These are phyloP conservation scores for Cutaneotrichosporon spelunceum DNA, from an alignment of 1,284 basidiomycete species.

Conservation along the genomic window DNA sequence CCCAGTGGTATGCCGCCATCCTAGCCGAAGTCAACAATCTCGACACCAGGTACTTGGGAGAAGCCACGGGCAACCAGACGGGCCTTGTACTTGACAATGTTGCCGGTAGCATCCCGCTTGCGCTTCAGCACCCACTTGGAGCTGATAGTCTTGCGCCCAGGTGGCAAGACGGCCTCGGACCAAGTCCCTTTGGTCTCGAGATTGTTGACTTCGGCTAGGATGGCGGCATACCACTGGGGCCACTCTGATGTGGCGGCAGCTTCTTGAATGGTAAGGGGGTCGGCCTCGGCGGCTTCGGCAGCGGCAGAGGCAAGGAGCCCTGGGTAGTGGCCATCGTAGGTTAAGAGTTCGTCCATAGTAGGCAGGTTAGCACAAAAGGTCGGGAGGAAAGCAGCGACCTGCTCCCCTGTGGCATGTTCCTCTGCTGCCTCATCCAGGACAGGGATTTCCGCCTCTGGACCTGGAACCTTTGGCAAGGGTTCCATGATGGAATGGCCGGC, in stretches of 20 bases:
- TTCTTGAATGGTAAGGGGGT: no score
- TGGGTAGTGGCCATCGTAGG: no score
- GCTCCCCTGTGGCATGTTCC: no score
- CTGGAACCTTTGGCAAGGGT: background rate
- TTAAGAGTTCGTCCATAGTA: no score
- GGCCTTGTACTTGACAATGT: constrained; percentile 48
- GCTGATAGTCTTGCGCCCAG: constrained; percentile 1
- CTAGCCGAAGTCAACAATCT: constrained; percentile 4
- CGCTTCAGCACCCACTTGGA: constrained; percentile 35
- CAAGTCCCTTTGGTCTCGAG: constrained; percentile 6
- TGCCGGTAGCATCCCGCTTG: constrained; percentile 49
- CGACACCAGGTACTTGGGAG: constrained; percentile 39
- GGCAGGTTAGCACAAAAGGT: no score
- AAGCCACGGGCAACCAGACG: constrained; percentile 54
- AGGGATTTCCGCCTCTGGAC: background rate
- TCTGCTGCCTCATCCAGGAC: no score
- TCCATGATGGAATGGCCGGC: background rate
- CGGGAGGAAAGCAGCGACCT: no score
- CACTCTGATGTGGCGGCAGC: background rate
- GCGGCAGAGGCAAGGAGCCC: no score
- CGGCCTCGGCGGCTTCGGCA: no score
- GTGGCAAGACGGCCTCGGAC: background rate
- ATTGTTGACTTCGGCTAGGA: background rate
- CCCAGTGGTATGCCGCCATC: constrained; percentile 5
- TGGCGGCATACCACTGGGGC: constrained; percentile 4